Base-by-base conservation (phyloP, 495 filamentous ascomycete species). In the Aspergillus conjunctus region DNA sequence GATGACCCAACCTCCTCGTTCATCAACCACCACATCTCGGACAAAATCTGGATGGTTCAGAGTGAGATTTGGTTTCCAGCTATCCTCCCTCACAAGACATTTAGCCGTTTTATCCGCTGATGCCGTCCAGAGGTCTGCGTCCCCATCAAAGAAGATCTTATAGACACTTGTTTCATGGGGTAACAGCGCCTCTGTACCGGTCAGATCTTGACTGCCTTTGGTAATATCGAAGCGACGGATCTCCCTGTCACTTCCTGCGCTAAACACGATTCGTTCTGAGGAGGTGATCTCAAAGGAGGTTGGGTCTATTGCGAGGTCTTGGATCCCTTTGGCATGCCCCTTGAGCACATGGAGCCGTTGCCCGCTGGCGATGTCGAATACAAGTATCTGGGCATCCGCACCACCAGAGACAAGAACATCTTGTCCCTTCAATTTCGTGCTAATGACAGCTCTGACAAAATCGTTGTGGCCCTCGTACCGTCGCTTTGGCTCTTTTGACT, bases 81-180 rank as follows among this genome's bases (percentile, higher is more conserved):
- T 80, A 52, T 82, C 82, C 9, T 80, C 72, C 51, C 91, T 78
- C 9, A 86, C 81, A 15, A 96, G 78, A 66, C 88, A 91, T 66
- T 91, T 91, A 2, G 85, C 85, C 0, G 86, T 91, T 41, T 88
- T 92, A 68, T 98, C 94, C 12, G 91, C 91, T 32, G 89, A 93
- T 3, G 93, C 88, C 12, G 92, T 96, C 91, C 90, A 97, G 30
- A 98, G 77, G 64, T 97, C 93, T 3, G 77, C 81, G 55, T 91
- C 90, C 22, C 69, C 75, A 20, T 86, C 87, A 51, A 90, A 88
- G 58, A 93, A 88, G 10, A 97, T 72, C 66, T 82, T 87, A 72
- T 96, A 90, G 12, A 98, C 88, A 61, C 87, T 94, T 4, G 94
- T 98, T 21, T 96, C 92, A 73, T 97, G 93, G 49, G 87, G 87